Base-by-base conservation (phyloP, 2,329 filamentous ascomycete species). In the Hypoxylon sp. region DNA sequence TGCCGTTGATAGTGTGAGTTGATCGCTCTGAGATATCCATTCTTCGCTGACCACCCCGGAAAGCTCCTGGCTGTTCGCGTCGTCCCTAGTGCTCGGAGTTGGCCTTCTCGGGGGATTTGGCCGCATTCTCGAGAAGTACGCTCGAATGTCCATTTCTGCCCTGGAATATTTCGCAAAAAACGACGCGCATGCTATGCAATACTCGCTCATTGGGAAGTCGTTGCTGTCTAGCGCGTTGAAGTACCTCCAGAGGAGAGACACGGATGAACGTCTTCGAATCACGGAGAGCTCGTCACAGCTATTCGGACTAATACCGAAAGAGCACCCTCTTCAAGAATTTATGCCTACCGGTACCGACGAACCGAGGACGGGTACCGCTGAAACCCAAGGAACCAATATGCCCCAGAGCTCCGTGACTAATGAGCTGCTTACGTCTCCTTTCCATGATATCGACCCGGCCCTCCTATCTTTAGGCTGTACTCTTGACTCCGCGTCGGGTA, bases 21-120 rank as follows among this genome's bases (percentile, higher is more conserved):
- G 20, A 52, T 32, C 5, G 18, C 22, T 20, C 38, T 7, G 2
- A 33, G 4, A 16, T 14, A 7, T 8, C 11, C n/a, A 20, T 2
- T 4, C 4, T 20, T 11, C 36, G 30, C 54, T 49, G 33, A 54
- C 45, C 20, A 16, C 2, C 8, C 8, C 46, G 5, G 0, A 12
- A 51, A 85, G 84, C 2, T 85, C 83, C 0, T 86, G 84, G 84
- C 72, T 86, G 0, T 86, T 86, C 64, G 83, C 84, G 0, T 80
- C 83, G 1, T 85, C 84, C 0, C 78, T 86, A 0, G 84, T 85
- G 0, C 78, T 85, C 0, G 84, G 84, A 0, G 76, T 85, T 1
- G 84, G 84, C 0, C 79, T 86, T 0, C 76, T 86, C 0, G 83
- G 83, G 1, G 81, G 81, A 0, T 86, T 86, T 33, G 84, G 84